Base-by-base conservation (phyloP, 176 grass and related monocot genomes). In the Carex parvula region DNA sequence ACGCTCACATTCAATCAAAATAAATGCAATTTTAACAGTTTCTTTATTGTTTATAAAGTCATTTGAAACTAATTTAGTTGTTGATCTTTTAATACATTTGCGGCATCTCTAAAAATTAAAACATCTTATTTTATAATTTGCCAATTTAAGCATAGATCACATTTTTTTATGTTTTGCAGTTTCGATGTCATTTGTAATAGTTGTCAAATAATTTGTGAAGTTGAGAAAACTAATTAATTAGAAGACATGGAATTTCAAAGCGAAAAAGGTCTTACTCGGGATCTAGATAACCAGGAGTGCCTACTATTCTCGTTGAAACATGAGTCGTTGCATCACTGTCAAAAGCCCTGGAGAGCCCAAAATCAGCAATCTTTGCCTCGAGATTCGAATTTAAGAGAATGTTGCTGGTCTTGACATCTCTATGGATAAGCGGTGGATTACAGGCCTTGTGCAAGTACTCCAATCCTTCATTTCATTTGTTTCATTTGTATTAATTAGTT, bases 401-500 rank as follows among this genome's bases (percentile, higher is more conserved):
- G 7, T 70, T 70, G 13, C 66, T 70, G 15, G 66, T 70, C 22
- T 70, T 70, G 5, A 70, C 16, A 70, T 70, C 66, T 70, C 66
- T 70, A n/a, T 70, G 66, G 15, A 70, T 70, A 18, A 70, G 33
- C 18, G 66, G 66, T 70, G 66, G 66, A 70, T 37, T 70, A 35
- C 66, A 70, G 3, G 32, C 33, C 16, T 41, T 70, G 1, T 70
- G 66, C 33, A 70, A 41, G 17, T 70, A 70, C 33, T 70, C 66
- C 66, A 70, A 70, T 41, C 66, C 66, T 70, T 41, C 66, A 70
- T 70, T 70, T 41, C 66, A 70, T 18, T 70, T 70, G 33, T 70
- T 70, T 70, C 18, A 30, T 64, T 14, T 59, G 57, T 59, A 59
- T 59, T 18, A 30, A 59, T 59, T 18, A 30, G 66, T 41, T 39